phyloP scores from a whole-genome alignment of 352 stramenopile species.

The Thraustotheca clavata region DNA sequence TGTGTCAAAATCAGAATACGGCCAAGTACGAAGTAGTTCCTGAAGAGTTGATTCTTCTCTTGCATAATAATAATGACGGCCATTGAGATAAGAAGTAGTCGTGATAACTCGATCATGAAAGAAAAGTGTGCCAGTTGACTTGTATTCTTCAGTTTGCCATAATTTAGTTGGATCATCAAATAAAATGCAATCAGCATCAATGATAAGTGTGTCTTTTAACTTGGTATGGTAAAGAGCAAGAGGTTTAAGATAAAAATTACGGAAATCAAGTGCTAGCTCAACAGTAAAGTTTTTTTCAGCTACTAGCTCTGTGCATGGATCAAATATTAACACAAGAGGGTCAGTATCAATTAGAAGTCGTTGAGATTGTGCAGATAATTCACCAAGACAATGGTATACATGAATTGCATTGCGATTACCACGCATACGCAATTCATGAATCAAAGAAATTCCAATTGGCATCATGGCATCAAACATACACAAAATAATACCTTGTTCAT shows the following conservation, averaged over 20 bases:
- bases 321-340: conserved; percentile 43
- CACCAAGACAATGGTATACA: conserved; percentile 38
- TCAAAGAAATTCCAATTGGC: conserved; percentile 44
- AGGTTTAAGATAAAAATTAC: conserved; percentile 55
- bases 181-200: conserved; percentile 23
- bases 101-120: conserved; percentile 51
- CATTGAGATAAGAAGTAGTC: conserved; percentile 30
- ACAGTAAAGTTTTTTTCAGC: neutral
- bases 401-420: conserved; percentile 36
- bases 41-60: conserved; percentile 25
- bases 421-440: conserved; percentile 40
- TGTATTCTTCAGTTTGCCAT: conserved; percentile 27
- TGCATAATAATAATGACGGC: conserved; percentile 26
- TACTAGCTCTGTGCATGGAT: conserved; percentile 42
- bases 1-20: conserved; percentile 37
- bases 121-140: conserved; percentile 42
- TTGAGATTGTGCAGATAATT: conserved; percentile 31
- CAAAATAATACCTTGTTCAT: too few species aligned
- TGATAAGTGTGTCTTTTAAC: conserved; percentile 20
- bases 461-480: conserved; percentile 29
- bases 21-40: conserved; percentile 33
- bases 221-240: conserved; percentile 33
- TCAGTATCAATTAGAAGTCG: conserved; percentile 38
- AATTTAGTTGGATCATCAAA: conserved; percentile 14
- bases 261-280: conserved; percentile 29